These are phyloP conservation scores for Calonectria honghensis DNA, from an alignment of 2,329 filamentous ascomycete genomes.

Conservation along the genomic window DNA sequence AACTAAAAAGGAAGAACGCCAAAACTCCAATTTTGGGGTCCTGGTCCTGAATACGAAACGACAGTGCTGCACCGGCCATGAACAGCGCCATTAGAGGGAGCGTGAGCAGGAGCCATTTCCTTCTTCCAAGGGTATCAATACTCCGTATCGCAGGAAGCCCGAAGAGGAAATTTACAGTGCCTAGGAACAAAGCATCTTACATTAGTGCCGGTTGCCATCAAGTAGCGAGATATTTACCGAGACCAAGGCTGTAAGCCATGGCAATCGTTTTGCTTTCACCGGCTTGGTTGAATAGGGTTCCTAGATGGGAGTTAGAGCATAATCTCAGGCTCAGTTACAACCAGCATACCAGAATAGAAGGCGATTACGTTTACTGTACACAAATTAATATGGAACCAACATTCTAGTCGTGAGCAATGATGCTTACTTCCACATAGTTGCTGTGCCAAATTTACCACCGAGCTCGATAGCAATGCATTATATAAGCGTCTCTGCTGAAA, in stretches of 20 bases:
- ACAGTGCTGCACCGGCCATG: constrained; percentile 62
- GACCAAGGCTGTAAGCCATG: constrained; percentile 55
- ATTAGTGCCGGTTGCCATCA: background rate
- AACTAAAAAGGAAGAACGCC: constrained; percentile 61
- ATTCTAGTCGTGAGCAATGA: background rate
- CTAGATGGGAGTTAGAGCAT: constrained; percentile 37
- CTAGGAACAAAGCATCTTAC: constrained; percentile 29
- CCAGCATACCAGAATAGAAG: constrained; percentile 49
- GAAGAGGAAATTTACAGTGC: constrained; percentile 65
- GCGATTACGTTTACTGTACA: constrained; percentile 23
- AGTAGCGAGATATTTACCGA: background rate
- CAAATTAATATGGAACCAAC: background rate
- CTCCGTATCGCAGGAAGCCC: constrained; percentile 61
- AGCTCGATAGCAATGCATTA: constrained; percentile 57
- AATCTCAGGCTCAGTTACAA: background rate
- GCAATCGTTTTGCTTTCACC: constrained; percentile 46
- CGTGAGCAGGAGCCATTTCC: constrained; percentile 65
- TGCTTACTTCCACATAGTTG: constrained; percentile 58
- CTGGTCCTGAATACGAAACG: constrained; percentile 52
- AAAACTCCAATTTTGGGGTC: constrained; percentile 56
- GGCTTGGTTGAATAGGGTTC: constrained; percentile 52
- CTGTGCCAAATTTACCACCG: constrained; percentile 58
- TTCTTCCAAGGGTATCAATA: constrained; percentile 61
- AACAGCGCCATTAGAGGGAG: constrained; percentile 65
- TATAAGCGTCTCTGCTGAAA: constrained; percentile 56